Conservation (phyloP, 2,329 filamentous ascomycete species). For the Fusarium buharicum region DNA sequence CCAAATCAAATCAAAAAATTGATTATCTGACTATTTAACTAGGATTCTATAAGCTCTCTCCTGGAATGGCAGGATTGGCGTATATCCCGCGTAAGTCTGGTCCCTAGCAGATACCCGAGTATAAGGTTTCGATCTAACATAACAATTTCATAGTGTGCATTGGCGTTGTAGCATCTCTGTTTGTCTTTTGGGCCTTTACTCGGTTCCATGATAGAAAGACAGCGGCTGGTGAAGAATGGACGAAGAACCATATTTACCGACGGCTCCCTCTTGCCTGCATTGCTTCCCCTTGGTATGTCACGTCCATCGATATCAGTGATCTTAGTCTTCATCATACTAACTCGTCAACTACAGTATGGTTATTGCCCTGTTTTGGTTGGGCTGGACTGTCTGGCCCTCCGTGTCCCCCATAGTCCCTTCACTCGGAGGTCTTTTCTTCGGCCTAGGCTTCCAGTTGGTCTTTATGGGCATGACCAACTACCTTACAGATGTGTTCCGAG, state of each 20-base stretch:
- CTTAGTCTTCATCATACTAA: neutral
- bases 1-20: neutral
- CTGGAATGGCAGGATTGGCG: slow-evolving; percentile 58
- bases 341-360: slow-evolving; percentile 56
- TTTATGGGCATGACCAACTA: slow-evolving; percentile 53
- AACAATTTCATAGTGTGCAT: slow-evolving; percentile 35
- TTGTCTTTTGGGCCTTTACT: slow-evolving; percentile 43
- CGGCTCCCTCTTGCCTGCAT: slow-evolving; percentile 61
- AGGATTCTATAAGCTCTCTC: slow-evolving; percentile 56
- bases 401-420: slow-evolving; percentile 51
- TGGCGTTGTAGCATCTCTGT: slow-evolving; percentile 40
- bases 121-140: neutral
- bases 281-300: slow-evolving; percentile 69
- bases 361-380: slow-evolving; percentile 68
- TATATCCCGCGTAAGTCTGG: slow-evolving; percentile 58
- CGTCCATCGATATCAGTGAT: slow-evolving; percentile 31
- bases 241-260: slow-evolving; percentile 49
- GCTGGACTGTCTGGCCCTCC: slow-evolving; percentile 62
- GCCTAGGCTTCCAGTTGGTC: slow-evolving; percentile 48
- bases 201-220: slow-evolving; percentile 44
- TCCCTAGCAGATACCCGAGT: slow-evolving; percentile 6
- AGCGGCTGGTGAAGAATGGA: slow-evolving; percentile 46
- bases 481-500: slow-evolving; percentile 49
- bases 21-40: slow-evolving; percentile 5
- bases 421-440: slow-evolving; percentile 57